Evolutionary conservation across 345 rosid genomes (phyloP), one percentile per base, ranked within the genome.

Genomic region (Sonneratia alba): DNA sequence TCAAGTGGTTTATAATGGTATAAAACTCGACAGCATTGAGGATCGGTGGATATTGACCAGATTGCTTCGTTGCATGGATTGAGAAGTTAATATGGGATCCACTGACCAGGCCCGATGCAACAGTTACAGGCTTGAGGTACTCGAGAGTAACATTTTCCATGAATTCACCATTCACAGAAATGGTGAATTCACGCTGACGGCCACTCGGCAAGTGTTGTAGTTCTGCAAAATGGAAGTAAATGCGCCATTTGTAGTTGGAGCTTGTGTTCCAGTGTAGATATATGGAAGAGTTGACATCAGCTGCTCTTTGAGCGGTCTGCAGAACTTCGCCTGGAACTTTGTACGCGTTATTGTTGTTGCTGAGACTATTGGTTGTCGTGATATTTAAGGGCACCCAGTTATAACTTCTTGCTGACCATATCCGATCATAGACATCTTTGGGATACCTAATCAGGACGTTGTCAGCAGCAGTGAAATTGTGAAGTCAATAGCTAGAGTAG

Each of bases 241-340:
- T 12, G 47, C 16, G 32, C 74, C 68, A 27, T 19, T 43, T 27
- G 10, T 24, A 19, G 3, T 15, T 56, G 22, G n/a, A 1, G 7
- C 38, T 45, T 9, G 18, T 4, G 9, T 36, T 3, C 36, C 7
- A 15, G 3, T n/a, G 0, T 1, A 59, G 15, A 67, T 11, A 5
- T 40, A 67, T 67, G 34, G 66, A 27, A 14, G 53, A 13, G 6
- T 15, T 38, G 73, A 32, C 36, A 40, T 71, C 42, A 0, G 13
- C 9, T 56, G 67, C 3, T 24, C 53, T 0, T 36, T 61, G 67
- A 59, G 73, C 73, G 11, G 73, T 71, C 19, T 13, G 12, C 21
- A 71, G 55, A 21, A 71, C 67, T 61, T 71, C 38, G 1, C 7
- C 37, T 7, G 73, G 73, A 71, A 71, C 38, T 40, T 36, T 42